These are phyloP conservation scores for Metschnikowia lachancei DNA, from an alignment of 805 yeast species.

Conservation along the genomic window DNA sequence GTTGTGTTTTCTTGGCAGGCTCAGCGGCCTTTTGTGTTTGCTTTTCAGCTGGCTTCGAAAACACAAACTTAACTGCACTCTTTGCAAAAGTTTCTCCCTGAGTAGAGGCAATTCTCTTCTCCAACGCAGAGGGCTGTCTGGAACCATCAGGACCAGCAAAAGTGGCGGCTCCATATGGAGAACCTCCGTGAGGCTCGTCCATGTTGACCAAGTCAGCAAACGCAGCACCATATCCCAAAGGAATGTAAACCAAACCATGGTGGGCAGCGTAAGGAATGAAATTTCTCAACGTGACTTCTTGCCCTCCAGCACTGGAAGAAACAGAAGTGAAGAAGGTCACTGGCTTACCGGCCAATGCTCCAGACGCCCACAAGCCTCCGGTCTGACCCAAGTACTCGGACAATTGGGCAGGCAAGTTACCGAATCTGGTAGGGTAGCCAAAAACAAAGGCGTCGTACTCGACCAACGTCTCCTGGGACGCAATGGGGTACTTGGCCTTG, in stretches of 20 bases:
- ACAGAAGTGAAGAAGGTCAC: conserved; percentile 73
- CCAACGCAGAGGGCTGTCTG: conserved; percentile 61
- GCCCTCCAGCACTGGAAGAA: conserved; percentile 80
- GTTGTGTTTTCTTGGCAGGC: too few relatives aligned
- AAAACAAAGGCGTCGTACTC: conserved; percentile 78
- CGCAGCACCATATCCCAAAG: conserved; percentile 66
- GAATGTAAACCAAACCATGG: conserved; percentile 79
- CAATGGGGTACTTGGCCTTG: conserved; percentile 60
- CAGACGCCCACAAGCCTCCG: conserved; percentile 76
- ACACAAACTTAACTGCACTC: conserved; percentile 26
- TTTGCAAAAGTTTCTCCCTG: conserved; percentile 65
- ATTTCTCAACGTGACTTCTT: conserved; percentile 67
- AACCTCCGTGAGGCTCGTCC: conserved; percentile 71
- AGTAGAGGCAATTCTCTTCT: conserved; percentile 56
- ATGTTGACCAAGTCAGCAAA: conserved; percentile 54
- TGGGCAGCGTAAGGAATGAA: conserved; percentile 64
- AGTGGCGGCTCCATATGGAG: conserved; percentile 87
- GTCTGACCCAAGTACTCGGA: conserved; percentile 74
- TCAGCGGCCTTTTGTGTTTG: background rate
- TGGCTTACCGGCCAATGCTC: conserved; percentile 70
- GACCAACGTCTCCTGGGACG: conserved; percentile 54
- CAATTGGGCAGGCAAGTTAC: conserved; percentile 77
- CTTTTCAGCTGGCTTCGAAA: conserved; percentile 1
- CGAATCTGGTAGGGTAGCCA: conserved; percentile 86
- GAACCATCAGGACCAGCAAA: conserved; percentile 77